Evolutionary conservation across 2,329 filamentous ascomycete species (phyloP).

Genomic region (Clarireedia paspali): DNA sequence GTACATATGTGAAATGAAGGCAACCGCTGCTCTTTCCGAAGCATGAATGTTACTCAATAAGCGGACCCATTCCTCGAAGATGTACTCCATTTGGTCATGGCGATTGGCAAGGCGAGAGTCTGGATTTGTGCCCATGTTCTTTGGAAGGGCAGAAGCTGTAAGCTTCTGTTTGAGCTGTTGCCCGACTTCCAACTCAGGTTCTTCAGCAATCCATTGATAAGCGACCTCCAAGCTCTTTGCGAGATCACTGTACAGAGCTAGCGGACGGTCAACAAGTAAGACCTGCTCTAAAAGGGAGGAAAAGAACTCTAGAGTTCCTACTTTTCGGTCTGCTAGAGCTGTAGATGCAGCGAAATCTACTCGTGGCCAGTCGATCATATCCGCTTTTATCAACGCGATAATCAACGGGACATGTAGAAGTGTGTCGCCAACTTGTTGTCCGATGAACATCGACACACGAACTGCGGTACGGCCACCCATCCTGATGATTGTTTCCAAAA

Average conservation of each 20-base stretch:
- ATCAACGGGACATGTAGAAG: slow-evolving; percentile 52
- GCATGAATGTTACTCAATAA: slow-evolving; percentile 71
- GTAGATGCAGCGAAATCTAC: slow-evolving; percentile 68
- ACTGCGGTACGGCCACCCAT: slow-evolving; percentile 45
- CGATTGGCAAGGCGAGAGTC: slow-evolving; percentile 52
- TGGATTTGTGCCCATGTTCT: slow-evolving; percentile 46
- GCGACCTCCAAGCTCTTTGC: slow-evolving; percentile 73
- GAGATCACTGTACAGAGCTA: slow-evolving; percentile 78
- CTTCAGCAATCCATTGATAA: slow-evolving; percentile 72
- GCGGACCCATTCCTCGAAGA: slow-evolving; percentile 92
- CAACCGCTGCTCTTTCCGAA: slow-evolving; percentile 60
- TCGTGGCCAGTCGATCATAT: slow-evolving; percentile 54
- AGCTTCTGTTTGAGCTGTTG: slow-evolving; percentile 65
- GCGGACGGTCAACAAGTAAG: slow-evolving; percentile 68
- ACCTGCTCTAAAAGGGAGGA: slow-evolving; percentile 71
- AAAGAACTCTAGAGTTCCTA: slow-evolving; percentile 70
- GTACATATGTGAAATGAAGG: slow-evolving; percentile 82
- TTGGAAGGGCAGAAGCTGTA: slow-evolving; percentile 43
- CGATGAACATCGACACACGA: slow-evolving; percentile 48
- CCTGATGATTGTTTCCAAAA: slow-evolving; percentile 52
- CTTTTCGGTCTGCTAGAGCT: slow-evolving; percentile 62
- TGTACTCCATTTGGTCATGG: slow-evolving; percentile 82
- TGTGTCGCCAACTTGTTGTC: slow-evolving; percentile 46
- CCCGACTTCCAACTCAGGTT: slow-evolving; percentile 56
- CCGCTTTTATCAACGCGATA: slow-evolving; percentile 48